Percentiles rank a stretch among this genome's conserved stretches.
phyloP scores from a whole-genome alignment of 2,329 filamentous ascomycete species.

The Cercospora berteroae region DNA sequence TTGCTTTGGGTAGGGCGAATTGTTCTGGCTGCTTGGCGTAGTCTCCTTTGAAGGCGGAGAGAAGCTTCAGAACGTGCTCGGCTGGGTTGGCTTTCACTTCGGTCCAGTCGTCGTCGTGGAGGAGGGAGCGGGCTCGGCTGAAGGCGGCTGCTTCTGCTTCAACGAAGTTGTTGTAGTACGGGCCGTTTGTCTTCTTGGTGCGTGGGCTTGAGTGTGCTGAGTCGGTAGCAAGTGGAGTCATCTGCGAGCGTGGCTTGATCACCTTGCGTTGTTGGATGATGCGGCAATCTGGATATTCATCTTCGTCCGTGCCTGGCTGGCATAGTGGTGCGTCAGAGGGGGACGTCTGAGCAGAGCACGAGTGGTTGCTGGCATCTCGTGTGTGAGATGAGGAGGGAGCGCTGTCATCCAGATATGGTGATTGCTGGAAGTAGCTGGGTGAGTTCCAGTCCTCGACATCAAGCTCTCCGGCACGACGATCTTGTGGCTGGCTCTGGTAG shows the following conservation, averaged over 20 bases:
- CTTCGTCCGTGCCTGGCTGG: background rate
- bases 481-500: background rate
- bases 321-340: background rate
- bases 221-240: background rate
- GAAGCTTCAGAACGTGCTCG: slow-evolving; percentile 12
- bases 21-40: slow-evolving; percentile 13
- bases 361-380: background rate
- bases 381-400: background rate
- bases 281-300: background rate
- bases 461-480: background rate
- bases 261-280: slow-evolving; percentile 17
- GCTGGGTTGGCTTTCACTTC: slow-evolving; percentile 12
- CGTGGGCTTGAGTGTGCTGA: background rate
- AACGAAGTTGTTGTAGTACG: slow-evolving; percentile 16
- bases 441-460: background rate
- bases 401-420: background rate
- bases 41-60: slow-evolving; percentile 13
- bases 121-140: slow-evolving; percentile 8
- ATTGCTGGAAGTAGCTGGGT: background rate
- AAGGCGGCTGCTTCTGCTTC: slow-evolving; percentile 17
- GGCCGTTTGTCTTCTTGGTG: background rate
- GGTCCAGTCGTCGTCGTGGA: slow-evolving; percentile 15
- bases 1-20: slow-evolving; percentile 5
- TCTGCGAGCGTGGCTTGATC: slow-evolving; percentile 10
- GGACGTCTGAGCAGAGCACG: background rate